These are phyloP conservation scores for Backusella psychrophila DNA, from an alignment of 192 early-diverging fungal genomes.

Conservation along the genomic window DNA sequence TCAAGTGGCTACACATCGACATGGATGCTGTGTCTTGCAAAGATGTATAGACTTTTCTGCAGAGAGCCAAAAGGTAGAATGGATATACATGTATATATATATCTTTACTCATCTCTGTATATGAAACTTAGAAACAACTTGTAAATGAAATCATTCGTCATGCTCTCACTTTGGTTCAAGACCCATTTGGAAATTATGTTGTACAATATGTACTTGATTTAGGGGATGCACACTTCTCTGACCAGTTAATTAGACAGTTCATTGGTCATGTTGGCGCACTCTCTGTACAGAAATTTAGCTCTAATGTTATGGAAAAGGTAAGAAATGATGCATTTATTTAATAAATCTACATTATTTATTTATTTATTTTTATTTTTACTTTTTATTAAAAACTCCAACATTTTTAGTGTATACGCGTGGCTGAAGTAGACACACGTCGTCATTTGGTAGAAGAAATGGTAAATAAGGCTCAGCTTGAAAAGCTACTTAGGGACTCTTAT, in stretches of 20 bases:
- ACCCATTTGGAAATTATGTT: conserved; percentile 91
- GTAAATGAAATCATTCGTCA: conserved; percentile 72
- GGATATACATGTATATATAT: neutral
- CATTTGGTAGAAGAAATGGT: conserved; percentile 75
- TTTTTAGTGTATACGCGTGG: conserved; percentile 74
- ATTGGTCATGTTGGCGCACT: conserved; percentile 69
- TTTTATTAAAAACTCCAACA: conserved; percentile 30
- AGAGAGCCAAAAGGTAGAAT: conserved; percentile 55
- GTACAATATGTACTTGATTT: conserved; percentile 90
- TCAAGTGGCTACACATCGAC: conserved; percentile 84
- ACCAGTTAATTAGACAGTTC: conserved; percentile 72
- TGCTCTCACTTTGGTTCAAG: conserved; percentile 76
- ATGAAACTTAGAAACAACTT: conserved; percentile 53
- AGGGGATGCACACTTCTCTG: conserved; percentile 61
- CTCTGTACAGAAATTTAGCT: conserved; percentile 88
- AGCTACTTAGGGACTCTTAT: conserved; percentile 79
- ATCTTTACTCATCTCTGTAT: neutral
- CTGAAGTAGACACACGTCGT: conserved; percentile 65
- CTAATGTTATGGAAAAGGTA: conserved; percentile 92
- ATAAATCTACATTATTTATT: no score
- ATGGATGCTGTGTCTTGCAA: conserved; percentile 90
- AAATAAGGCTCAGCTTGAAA: conserved; percentile 70
- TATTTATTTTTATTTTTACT: no score
- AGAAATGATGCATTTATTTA: no score
- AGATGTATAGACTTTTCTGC: conserved; percentile 85